Base-by-base conservation (phyloP, 2,329 filamentous ascomycete genomes). In the Penicillium corylophilum region DNA sequence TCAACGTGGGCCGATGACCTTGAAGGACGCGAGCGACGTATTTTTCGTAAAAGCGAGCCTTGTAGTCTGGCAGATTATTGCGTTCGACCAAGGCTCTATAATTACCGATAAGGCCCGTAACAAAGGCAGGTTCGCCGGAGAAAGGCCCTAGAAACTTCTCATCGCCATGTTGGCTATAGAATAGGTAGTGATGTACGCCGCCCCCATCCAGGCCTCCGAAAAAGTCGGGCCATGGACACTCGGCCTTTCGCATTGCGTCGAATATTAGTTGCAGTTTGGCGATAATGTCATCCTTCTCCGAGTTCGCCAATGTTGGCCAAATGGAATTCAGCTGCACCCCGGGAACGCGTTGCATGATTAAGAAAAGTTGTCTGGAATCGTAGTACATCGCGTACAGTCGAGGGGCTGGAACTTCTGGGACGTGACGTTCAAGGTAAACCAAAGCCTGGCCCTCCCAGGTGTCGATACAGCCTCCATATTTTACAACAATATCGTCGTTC, bases 331-430 rank as follows among this genome's bases (percentile, higher is more conserved):
- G 53, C 39, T 31, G 56, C 36, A 57, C 60, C 5, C 65, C 50
- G 13, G 60, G 61, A 40, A 52, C 41, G 47, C 61, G 61, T 50
- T 68, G 61, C 64, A 69, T 68, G 44, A 67, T 39, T 16, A 66
- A 31, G 50, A 65, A 64, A 23, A 63, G 46, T 44, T 63, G 22
- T 4, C 62, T 39, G 33, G 47, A 46, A 39, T 64, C 60, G 38
- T 61, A 26, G 42, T 64, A 67, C 62, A 69, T 68, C 18, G 62
- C 60, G 50, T 67, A 67, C 23, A 69, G 57, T 54, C 64, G 62
- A 48, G 65, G 66, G 22, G 62, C 65, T 2, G 61, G 59, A 46
- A 67, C 45, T 46, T 54, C 44, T 26, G 64, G 63, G 42, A 65
- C 56, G 18, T 69, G 46, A 49, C 58, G 61, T 48, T 69, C 63